These are phyloP conservation scores for Tetracladium setigerum DNA, from an alignment of 495 filamentous ascomycete genomes.

Conservation along the genomic window DNA sequence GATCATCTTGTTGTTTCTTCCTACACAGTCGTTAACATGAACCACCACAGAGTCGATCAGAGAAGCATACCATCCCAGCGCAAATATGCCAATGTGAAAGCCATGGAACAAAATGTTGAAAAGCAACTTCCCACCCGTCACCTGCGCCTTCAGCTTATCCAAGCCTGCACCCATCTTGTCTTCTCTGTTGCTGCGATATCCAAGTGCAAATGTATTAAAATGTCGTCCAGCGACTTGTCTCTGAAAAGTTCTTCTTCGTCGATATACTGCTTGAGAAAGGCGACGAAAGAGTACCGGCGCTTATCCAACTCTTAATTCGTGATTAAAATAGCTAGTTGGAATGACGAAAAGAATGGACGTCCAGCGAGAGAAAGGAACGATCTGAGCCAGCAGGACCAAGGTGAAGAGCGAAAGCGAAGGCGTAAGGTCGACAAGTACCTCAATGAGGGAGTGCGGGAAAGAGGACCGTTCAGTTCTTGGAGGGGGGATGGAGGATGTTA, in stretches of 20 bases:
- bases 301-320: neutral
- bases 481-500: conserved; percentile 7
- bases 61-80: conserved; percentile 71
- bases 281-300: conserved; percentile 11
- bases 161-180: conserved; percentile 9
- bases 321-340: conserved; percentile 12
- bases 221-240: conserved; percentile 46
- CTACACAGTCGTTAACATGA: conserved; percentile 39
- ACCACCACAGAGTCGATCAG: neutral
- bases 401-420: conserved; percentile 26
- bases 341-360: conserved; percentile 16
- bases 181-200: conserved; percentile 2
- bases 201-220: conserved; percentile 19
- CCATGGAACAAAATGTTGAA: conserved; percentile 87
- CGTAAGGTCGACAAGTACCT: conserved; percentile 15
- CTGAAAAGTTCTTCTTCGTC: conserved; percentile 14
- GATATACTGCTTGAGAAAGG: conserved; percentile 6
- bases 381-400: conserved; percentile 52
- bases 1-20: conserved; percentile 66
- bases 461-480: neutral
- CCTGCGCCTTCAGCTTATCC: conserved; percentile 41
- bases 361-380: conserved; percentile 39
- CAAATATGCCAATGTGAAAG: conserved; percentile 73
- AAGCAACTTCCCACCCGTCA: conserved; percentile 58
- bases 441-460: conserved; percentile 5